A percentile compares a stretch with the other conserved stretches of the same genome.
These are phyloP conservation scores for Allomyces macrogynus DNA, from an alignment of 192 early-diverging fungal genomes.

Conservation along the genomic window DNA sequence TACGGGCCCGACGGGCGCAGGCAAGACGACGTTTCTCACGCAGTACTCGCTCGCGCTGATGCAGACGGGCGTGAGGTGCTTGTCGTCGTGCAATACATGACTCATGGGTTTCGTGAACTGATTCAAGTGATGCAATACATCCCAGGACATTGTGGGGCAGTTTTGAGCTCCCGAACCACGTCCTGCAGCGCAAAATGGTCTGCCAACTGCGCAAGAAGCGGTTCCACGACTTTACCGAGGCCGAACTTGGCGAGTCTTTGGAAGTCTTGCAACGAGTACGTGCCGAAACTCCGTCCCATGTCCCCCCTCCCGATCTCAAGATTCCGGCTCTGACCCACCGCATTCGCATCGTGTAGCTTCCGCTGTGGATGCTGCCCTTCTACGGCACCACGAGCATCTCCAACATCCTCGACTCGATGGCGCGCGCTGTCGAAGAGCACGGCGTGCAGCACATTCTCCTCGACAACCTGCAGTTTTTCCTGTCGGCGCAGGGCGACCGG, in stretches of 20 bases:
- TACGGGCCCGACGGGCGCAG: constrained; percentile 45
- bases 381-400: constrained; percentile 45
- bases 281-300: neutral
- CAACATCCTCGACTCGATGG: constrained; percentile 40
- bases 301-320: neutral
- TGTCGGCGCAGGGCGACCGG: constrained; percentile 30
- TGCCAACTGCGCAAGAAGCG: constrained; percentile 38
- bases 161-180: constrained; percentile 52
- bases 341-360: constrained; percentile 15
- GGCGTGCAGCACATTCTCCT: constrained; percentile 51
- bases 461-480: constrained; percentile 60
- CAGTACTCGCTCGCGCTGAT: constrained; percentile 51
- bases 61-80: constrained; percentile 27
- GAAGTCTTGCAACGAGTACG: constrained; percentile 38
- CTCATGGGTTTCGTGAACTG: no score
- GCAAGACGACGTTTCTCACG: constrained; percentile 51
- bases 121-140: no score
- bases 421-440: constrained; percentile 44
- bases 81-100: no score
- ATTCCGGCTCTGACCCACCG: neutral
- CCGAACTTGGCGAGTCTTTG: constrained; percentile 34
- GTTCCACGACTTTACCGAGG: constrained; percentile 15
- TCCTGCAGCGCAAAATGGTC: constrained; percentile 45
- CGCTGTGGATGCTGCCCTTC: constrained; percentile 52
- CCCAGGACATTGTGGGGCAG: constrained; percentile 29